Base-by-base conservation (phyloP, 1,139 yeast species). In the Yamadazyma pseudoaaseri region DNA sequence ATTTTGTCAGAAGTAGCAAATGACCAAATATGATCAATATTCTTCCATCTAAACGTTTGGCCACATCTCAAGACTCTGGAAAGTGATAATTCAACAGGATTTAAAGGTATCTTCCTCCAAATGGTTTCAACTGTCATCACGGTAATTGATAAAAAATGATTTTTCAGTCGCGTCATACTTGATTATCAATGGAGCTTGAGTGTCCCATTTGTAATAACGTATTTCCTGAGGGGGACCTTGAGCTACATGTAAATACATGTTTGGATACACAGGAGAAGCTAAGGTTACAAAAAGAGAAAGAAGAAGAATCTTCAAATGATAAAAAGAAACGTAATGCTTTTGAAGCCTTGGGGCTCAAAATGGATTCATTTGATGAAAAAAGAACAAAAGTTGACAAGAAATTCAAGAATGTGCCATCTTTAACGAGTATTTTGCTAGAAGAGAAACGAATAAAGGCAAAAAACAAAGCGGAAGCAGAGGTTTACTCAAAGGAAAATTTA, bases 21-120 rank as follows among this genome's bases (percentile, higher is more conserved):
- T 0, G 83, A 72, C 87, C 87, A 81, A 1, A 73, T 64, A 34
- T 70, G 60, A 43, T 76, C 66, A 31, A 77, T 62, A 41, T 71
- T 74, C 48, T 77, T 77, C 87, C 87, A 81, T 35, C 86, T 60
- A 47, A 85, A 85, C 0, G 94, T 80, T 56, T 90, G 97, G 0
- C 97, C 97, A 53, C 96, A 86, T 36, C 95, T 71, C 26, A 90
- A 67, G 0, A 89, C 94, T 33, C 79, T 76, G 5, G 78, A 60
- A n/a, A 89, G 57, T 21, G 72, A 60, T 1, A 87, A 62, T 45
- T 87, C 96, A 0, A 40, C 31, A n/a, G 47, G 50, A 6, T 41
- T 43, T 2, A 60, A 41, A 1, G 58, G 51, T 5, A 60, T 20
- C 17, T 38, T 48, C 23, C 44, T 56, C 66, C 66, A 60, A 5